Evolutionary conservation across 2,329 filamentous ascomycete genomes (phyloP), one percentile per base, ranked within the genome.

Genomic region (Ophiostoma ulmi): DNA sequence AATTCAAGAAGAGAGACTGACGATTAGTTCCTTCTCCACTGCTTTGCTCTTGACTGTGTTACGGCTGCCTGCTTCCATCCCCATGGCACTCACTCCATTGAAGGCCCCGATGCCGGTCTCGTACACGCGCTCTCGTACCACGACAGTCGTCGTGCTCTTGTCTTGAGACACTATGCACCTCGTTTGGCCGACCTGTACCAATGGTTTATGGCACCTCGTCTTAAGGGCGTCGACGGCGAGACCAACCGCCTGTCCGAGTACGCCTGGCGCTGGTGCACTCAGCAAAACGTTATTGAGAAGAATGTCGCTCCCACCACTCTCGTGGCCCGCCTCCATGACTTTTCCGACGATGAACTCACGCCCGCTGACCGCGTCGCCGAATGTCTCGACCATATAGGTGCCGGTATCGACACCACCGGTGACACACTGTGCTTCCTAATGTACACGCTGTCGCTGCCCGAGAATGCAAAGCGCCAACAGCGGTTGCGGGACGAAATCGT

Each of bases 391-490:
- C 89, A 91, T 76, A 87, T 91, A 85, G 87, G 86, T 0, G 89
- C 89, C 0, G 89, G 89, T 0, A 90, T 91, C 71, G 89, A 91
- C 74, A 91, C 89, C 0, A 91, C 89, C 0, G 88, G 89, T 14
- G 89, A 91, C 74, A 87, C 83, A 0, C 80, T 91, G 0, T 90
- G 88, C 75, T 91, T 91, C 75, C 80, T 91, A 17, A 88, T 91
- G 86, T 88, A 88, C 84, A 85, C 90, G 75, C 81, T 91, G 2
- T 91, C 89, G 1, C 85, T 86, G 72, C 86, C 87, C 1, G 77
- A 82, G 10, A 87, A 84, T 7, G 74, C 80, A 1, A 70, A 76
- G 1, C 80, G 86, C 65, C 88, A 90, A 76, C 76, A 79, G 20
- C 79, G 77, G 5, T 80, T 91, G 2, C 80, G 82, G 41, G 76